A percentile compares a stretch with the other conserved stretches of the same genome.
Conservation (phyloP, 2,329 filamentous ascomycete species). For the Colletotrichum lindemuthianum region DNA sequence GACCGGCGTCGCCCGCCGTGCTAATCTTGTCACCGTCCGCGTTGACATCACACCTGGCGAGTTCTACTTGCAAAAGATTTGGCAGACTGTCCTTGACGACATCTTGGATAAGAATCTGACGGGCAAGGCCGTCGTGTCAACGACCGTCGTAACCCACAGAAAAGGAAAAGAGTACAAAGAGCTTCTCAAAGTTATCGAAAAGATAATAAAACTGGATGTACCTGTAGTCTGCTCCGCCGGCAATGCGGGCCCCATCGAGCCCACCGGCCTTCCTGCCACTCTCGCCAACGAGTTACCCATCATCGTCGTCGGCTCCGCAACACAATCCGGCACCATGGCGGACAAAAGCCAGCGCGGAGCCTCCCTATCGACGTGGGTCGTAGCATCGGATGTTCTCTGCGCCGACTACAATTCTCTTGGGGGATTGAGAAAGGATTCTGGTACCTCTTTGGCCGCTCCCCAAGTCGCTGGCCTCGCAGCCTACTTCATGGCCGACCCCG, state of each 20-base stretch:
- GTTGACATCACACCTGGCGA: not conserved
- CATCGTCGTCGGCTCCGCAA: not conserved
- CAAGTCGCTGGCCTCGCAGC: not conserved
- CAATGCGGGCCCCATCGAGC: not conserved
- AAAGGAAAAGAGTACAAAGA: not conserved
- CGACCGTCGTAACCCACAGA: not conserved
- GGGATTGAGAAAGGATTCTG: not conserved
- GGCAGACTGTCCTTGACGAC: not conserved
- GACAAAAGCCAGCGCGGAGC: not conserved
- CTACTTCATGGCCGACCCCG: not conserved
- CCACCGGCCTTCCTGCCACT: not conserved
- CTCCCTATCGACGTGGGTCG: not conserved
- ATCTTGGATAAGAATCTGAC: not conserved
- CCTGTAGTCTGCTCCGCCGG: not conserved
- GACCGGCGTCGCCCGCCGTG: not conserved
- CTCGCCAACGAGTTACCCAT: not conserved
- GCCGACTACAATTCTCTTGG: not conserved
- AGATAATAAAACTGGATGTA: not conserved
- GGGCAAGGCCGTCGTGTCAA: not conserved
- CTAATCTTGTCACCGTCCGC: slow-evolving; percentile 3
- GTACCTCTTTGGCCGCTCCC: not conserved
- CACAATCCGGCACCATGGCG: not conserved
- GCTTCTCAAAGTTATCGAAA: not conserved
- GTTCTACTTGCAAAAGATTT: not conserved
- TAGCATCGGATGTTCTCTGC: not conserved